Percentiles rank a stretch among this genome's conserved stretches.
These are phyloP conservation scores for Hypoxylon sp. DNA, from an alignment of 2,329 filamentous ascomycete genomes.

Conservation along the genomic window DNA sequence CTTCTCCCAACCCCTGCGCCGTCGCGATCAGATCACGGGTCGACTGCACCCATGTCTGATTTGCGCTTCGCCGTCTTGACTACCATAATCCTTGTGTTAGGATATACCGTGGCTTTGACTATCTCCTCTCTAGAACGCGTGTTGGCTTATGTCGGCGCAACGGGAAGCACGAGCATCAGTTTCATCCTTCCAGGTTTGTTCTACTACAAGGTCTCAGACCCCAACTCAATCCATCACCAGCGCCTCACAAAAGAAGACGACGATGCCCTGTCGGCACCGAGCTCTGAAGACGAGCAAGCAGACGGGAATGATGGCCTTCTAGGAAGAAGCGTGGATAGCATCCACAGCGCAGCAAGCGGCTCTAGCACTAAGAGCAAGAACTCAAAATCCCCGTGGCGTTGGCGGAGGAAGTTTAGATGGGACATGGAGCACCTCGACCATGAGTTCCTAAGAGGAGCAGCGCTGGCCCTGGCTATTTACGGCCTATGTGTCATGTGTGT, in stretches of 20 bases:
- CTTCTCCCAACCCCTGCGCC: constrained; percentile 57
- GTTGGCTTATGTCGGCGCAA: constrained; percentile 93
- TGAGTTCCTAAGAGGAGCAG: constrained; percentile 75
- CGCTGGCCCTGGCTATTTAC: constrained; percentile 83
- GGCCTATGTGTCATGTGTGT: constrained; percentile 90
- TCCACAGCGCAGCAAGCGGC: constrained; percentile 58
- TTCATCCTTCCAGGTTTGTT: constrained; percentile 97
- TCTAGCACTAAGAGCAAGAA: constrained; percentile 53
- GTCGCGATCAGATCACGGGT: constrained; percentile 64
- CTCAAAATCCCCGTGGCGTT: constrained; percentile 60
- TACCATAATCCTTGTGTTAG: constrained; percentile 84
- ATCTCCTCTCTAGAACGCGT: constrained; percentile 92
- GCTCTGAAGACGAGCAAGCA: constrained; percentile 56
- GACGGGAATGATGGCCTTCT: constrained; percentile 55
- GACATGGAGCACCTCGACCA: constrained; percentile 74
- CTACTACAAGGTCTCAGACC: constrained; percentile 97
- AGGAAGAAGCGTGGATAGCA: constrained; percentile 61
- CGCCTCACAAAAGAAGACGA: constrained; percentile 92
- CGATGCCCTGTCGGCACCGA: constrained; percentile 72
- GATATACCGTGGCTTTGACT: constrained; percentile 90
- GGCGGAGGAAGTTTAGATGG: constrained; percentile 70
- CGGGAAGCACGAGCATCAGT: constrained; percentile 93
- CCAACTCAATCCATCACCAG: constrained; percentile 88
- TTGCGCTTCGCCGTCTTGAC: constrained; percentile 90
- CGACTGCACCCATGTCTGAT: constrained; percentile 80